Base-by-base conservation (phyloP, 2,329 filamentous ascomycete genomes). In the Xylaria sp. region DNA sequence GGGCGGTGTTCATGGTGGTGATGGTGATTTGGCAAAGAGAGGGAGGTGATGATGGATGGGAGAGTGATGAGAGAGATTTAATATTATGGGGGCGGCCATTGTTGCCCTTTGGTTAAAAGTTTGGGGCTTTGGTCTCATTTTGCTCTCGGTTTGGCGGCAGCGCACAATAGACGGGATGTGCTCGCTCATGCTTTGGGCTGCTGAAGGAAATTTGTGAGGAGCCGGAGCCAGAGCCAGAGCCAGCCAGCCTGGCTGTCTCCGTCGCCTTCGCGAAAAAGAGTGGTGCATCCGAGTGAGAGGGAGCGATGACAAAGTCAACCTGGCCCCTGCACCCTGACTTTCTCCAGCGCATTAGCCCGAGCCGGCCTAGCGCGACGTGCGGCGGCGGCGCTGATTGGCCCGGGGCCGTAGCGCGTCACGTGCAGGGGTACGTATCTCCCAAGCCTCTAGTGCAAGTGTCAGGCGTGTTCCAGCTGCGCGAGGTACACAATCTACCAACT, bases 61-160 rank as follows among this genome's bases (percentile, higher is more conserved):
- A 67, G 67, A 65, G 66, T 65, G 67, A 65, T 65, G 64, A 64
- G 65, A 63, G 65, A 67, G 64, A 67, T 64, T 62, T 62, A 64
- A 69, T 71, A 71, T 73, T 75, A 75, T 74, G 73, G 74, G 74
- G 73, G 74, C 69, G 68, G 72, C 70, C 74, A 73, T 75, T 72
- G 69, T 71, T 68, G 67, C 62, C 60, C 58, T 69, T 69, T 71
- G 69, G 68, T 70, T 54, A 63, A 66, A 71, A 70, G 72, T 71
- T 74, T 74, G 73, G 73, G 71, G 70, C 71, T 68, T 72, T 72
- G 73, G 73, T 74, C 73, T 75, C 73, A 74, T 75, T 75, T 74
- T 70, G 60, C 64, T 66, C 60, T 68, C 54, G 65, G 65, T 70
- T 69, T 72, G 68, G 68, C 66, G 63, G 68, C 67, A 69, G 68